Percentiles rank a stretch among this genome's conserved stretches.
These are phyloP conservation scores for Sclerotinia trifoliorum DNA, from an alignment of 2,329 filamentous ascomycete species.

Conservation along the genomic window DNA sequence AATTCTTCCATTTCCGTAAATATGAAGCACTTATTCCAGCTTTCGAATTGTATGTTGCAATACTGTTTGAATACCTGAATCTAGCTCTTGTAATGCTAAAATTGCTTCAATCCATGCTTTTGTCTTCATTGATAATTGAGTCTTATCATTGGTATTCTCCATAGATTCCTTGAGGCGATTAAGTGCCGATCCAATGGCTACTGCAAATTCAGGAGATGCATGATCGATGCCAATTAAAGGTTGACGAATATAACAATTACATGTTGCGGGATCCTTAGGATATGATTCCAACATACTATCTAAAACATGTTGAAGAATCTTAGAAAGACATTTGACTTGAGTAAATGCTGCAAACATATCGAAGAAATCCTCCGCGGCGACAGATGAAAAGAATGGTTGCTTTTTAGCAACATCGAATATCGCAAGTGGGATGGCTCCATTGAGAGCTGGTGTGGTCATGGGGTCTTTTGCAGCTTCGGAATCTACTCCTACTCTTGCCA, in stretches of 20 bases:
- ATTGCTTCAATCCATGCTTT: constrained; percentile 55
- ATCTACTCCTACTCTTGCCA: constrained; percentile 54
- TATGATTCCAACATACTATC: constrained; percentile 59
- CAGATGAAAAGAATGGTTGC: constrained; percentile 66
- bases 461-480: constrained; percentile 39
- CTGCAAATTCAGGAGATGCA: constrained; percentile 68
- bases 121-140: constrained; percentile 50
- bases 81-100: constrained; percentile 50
- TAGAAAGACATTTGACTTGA: constrained; percentile 60
- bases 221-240: constrained; percentile 65
- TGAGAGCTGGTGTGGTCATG: constrained; percentile 71
- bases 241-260: constrained; percentile 69
- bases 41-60: constrained; percentile 48
- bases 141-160: constrained; percentile 46
- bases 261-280: constrained; percentile 61
- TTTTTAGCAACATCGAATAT: constrained; percentile 86
- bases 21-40: constrained; percentile 26
- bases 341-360: constrained; percentile 72
- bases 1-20: not conserved
- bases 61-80: constrained; percentile 55
- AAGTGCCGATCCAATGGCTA: constrained; percentile 65
- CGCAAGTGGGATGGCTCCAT: constrained; percentile 89
- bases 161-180: constrained; percentile 56
- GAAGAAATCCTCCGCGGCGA: constrained; percentile 75
- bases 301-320: constrained; percentile 72